Evolutionary conservation across 139 green algal species (phyloP).

Genomic region (Deuterostichococcus epilithicus): DNA sequence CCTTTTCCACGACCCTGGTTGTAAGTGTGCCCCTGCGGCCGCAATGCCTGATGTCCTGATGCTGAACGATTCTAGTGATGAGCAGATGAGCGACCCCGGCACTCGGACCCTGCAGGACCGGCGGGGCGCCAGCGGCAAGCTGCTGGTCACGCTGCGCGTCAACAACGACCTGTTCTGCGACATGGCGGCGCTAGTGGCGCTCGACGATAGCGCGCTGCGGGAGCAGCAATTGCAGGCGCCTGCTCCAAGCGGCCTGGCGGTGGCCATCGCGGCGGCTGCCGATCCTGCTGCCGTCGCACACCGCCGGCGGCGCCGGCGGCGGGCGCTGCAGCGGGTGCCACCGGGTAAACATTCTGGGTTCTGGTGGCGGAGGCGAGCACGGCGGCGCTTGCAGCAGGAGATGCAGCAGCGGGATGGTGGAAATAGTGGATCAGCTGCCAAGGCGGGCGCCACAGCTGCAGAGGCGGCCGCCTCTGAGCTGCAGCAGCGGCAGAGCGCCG

Average conservation of each 20-base stretch:
- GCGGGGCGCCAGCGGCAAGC: conserved; percentile 9
- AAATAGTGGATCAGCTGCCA: too few relatives aligned
- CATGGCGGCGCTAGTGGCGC: conserved; percentile 26
- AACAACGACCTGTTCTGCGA: conserved; percentile 38
- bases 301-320: too few relatives aligned
- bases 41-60: too few relatives aligned
- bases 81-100: background rate
- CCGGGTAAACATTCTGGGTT: background rate
- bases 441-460: too few relatives aligned
- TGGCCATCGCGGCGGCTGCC: background rate
- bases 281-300: background rate
- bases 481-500: background rate
- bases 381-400: too few relatives aligned
- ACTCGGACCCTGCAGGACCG: conserved; percentile 4
- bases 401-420: too few relatives aligned
- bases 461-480: background rate
- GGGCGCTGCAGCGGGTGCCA: background rate
- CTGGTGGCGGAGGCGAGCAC: too few relatives aligned
- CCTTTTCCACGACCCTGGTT: too few relatives aligned
- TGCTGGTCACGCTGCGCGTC: conserved; percentile 31
- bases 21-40: too few relatives aligned
- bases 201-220: conserved; percentile 13
- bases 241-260: background rate
- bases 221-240: background rate
- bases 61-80: too few relatives aligned